Evolutionary conservation across 257 asterid genomes (phyloP), one percentile per base, ranked within the genome.

Genomic region (Fraxinus americana): DNA sequence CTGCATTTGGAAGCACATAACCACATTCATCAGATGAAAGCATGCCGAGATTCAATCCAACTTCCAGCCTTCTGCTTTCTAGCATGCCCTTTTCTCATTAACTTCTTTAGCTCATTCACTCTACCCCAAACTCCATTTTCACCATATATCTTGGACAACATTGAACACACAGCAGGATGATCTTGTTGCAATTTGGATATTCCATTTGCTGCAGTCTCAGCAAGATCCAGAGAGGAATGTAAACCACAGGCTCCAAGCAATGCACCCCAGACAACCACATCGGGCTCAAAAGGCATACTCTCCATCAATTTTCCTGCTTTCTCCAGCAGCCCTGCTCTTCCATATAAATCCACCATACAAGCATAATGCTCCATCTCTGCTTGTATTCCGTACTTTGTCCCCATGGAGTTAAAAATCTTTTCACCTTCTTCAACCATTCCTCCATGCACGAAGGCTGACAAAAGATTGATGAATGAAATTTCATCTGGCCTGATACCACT

Each of bases 291-390:
- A 11, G 96, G 98, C 97, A 92, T 91, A 63, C 67, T 76, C 76
- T 79, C 81, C 0, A 92, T 78, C 52, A 92, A 73, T 8, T 78
- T 83, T 61, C 83, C 87, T 0, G 98, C 98, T 88, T 87, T 90
- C 35, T 88, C 90, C 2, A 92, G 86, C 87, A 86, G 71, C 10
- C 98, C 98, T 10, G 96, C 89, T 77, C 86, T 84, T 17, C 96
- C 98, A 65, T 88, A 92, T 43, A 92, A 73, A 65, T 92, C 95
- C 67, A 92, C 98, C 96, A 92, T 88, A 73, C 98, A 91, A 27
- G 96, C 90, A 79, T 88, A 92, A 79, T 91, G 98, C 77, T 88
- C 92, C 91, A 86, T 84, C 80, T 82, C 88, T 39, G 93, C 80
- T 71, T 67, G 72, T 21, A 92, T 30, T 16, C 86, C 84, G 4